Conservation (phyloP, 257 asterid species). For the Solanum bulbocastanum region DNA sequence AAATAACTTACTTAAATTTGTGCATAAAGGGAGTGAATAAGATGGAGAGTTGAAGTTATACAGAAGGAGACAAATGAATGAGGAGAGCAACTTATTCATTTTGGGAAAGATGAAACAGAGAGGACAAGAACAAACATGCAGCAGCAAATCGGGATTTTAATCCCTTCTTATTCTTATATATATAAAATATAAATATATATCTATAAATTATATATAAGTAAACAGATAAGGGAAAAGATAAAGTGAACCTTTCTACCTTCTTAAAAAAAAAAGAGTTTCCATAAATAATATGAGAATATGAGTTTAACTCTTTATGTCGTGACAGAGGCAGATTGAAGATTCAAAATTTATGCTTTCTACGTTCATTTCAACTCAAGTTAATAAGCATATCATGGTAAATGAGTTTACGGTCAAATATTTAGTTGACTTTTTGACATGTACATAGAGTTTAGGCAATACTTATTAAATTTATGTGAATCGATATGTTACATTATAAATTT, state of each 20-base stretch:
- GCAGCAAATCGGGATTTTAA: not conserved
- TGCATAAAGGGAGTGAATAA: slow-evolving; percentile 63
- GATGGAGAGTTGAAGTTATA: slow-evolving; percentile 32
- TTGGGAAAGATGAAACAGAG: slow-evolving; percentile 2
- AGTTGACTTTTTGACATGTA: not conserved
- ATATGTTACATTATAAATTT: too few species aligned
- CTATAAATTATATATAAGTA: too few species aligned
- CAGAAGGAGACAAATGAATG: slow-evolving; percentile 31
- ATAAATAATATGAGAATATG: not conserved
- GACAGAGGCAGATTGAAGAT: not conserved
- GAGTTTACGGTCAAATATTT: not conserved
- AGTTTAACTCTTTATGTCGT: not conserved
- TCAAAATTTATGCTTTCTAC: not conserved
- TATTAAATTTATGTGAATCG: not conserved
- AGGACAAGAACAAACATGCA: slow-evolving; percentile 2
- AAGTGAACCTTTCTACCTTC: not conserved
- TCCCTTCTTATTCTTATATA: not conserved
- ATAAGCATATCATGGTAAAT: not conserved
- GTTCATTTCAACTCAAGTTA: not conserved
- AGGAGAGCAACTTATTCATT: slow-evolving; percentile 26
- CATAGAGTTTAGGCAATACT: not conserved
- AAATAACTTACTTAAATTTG: slow-evolving; percentile 54
- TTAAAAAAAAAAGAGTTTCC: not conserved
- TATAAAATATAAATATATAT: too few species aligned
- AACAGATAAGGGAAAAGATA: not conserved